Evolutionary conservation across 306 rosid genomes (phyloP), one percentile per base, ranked within the genome.

Genomic region (Glycine tomentella): DNA sequence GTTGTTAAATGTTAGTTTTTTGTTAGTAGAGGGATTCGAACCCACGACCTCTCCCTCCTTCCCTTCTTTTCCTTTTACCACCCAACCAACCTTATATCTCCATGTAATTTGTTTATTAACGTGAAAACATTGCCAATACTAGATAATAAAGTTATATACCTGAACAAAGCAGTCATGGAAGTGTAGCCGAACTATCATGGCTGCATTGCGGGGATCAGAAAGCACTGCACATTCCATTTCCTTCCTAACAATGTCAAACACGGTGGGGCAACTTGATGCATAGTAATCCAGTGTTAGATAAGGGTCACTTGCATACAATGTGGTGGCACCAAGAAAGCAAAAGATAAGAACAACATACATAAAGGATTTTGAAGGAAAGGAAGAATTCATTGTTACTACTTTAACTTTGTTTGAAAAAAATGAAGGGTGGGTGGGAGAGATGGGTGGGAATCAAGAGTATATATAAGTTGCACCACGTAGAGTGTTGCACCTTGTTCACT

Each of bases 111-210:
- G 31, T 25, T 25, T 25, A 25, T 25, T 25, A 1, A 25, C 31
- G 31, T 25, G 57, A 36, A 75, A 70, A 74, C 51, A 72, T 46
- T 16, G 38, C 11, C 45, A 78, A 50, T 48, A 58, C 67, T 20
- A 73, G 17, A 45, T 6, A 78, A 69, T 10, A 4, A 10, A 80
- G 31, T 59, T 72, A 15, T 9, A 44, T 44, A 93, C 99, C 98
- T 93, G 98, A 78, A 95, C 86, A 75, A 95, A 95, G 80, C 98
- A 95, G 52, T 95, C 97, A 57, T 95, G 99, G 86, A 93, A 95
- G 72, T 95, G 98, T 50, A 95, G 80, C 9, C 98, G 90, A 74
- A 93, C 82, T 9, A 90, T 61, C 42, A 67, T 14, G 75, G 99
- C 96, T 0, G 99, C 99, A 9, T 85, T 89, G 3, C 96, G 92